Conservation (phyloP, 2,329 filamentous ascomycete genomes). For the Aspergillus oerlinghausenensis region DNA sequence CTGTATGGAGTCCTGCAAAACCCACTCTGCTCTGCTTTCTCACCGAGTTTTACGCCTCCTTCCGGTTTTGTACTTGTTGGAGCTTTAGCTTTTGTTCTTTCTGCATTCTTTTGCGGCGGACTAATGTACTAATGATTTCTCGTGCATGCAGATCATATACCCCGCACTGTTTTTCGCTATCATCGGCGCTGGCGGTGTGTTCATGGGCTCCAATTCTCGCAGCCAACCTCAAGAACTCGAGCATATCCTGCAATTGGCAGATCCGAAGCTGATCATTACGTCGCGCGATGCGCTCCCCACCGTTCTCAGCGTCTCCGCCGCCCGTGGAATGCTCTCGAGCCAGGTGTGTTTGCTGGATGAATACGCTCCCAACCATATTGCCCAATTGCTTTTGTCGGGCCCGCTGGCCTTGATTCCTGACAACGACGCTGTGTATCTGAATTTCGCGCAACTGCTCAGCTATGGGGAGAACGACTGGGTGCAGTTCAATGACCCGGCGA, state of each 20-base stretch:
- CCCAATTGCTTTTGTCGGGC: conserved; percentile 25
- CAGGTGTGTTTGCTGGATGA: conserved; percentile 37
- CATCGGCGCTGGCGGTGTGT: conserved; percentile 46
- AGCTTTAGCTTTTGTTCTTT: neutral
- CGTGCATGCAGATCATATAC: conserved; percentile 31
- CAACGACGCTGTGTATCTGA: conserved; percentile 14
- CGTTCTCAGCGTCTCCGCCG: conserved; percentile 31
- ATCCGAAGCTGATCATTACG: conserved; percentile 45
- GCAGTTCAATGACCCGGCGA: conserved; percentile 39
- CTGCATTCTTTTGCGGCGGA: conserved; percentile 2
- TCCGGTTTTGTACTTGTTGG: neutral
- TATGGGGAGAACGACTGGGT: conserved; percentile 47
- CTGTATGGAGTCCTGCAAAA: conserved; percentile 26
- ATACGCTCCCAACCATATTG: conserved; percentile 24
- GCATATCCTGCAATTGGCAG: conserved; percentile 43
- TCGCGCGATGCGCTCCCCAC: conserved; percentile 34
- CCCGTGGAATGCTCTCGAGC: conserved; percentile 26
- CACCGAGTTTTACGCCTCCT: conserved; percentile 5
- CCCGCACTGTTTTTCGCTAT: conserved; percentile 35
- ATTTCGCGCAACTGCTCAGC: conserved; percentile 38
- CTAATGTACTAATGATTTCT: conserved; percentile 11
- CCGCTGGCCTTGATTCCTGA: conserved; percentile 16
- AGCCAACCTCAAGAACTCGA: conserved; percentile 46
- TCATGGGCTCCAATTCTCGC: conserved; percentile 49
- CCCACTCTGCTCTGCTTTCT: conserved; percentile 1